Percentiles rank a stretch among this genome's conserved stretches.
Evolutionary conservation across 139 green algal genomes (phyloP).

Genomic region (Coccomyxa sp.): DNA sequence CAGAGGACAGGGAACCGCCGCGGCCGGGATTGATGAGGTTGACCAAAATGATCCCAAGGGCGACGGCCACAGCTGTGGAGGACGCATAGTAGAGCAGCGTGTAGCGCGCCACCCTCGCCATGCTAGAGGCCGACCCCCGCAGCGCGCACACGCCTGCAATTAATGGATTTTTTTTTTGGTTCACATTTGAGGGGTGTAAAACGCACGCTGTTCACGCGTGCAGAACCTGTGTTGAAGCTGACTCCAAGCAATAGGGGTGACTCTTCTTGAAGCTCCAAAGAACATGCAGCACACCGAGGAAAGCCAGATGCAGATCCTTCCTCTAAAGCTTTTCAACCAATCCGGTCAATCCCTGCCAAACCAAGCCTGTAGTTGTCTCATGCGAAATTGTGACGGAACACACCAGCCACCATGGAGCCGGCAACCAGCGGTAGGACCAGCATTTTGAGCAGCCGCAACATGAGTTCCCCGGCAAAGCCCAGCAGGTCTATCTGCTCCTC

Average conservation of each 20-base stretch:
- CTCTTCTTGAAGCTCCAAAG: no score
- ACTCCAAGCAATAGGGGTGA: no score
- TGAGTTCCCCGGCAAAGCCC: constrained; percentile 45
- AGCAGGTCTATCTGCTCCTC: constrained; percentile 24
- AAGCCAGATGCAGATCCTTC: no score
- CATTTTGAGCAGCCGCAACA: constrained; percentile 50
- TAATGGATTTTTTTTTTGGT: no score
- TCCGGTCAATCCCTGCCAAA: no score
- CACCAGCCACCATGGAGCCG: constrained; percentile 36
- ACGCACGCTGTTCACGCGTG: no score
- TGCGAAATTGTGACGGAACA: no score
- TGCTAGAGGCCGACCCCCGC: constrained; percentile 1
- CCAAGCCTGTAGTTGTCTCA: no score
- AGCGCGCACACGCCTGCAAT: constrained; percentile 32
- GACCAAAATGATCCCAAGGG: constrained; percentile 42
- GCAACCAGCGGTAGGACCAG: constrained; percentile 50
- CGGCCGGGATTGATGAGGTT: constrained; percentile 28
- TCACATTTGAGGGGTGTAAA: no score
- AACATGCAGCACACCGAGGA: no score
- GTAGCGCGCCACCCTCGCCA: constrained; percentile 16
- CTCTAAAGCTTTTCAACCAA: no score
- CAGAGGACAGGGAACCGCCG: constrained; percentile 5
- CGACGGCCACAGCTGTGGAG: constrained; percentile 33
- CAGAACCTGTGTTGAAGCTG: no score
- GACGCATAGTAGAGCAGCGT: constrained; percentile 33